Base-by-base conservation (phyloP, 106 monocot species). In the Platanthera zijinensis region DNA sequence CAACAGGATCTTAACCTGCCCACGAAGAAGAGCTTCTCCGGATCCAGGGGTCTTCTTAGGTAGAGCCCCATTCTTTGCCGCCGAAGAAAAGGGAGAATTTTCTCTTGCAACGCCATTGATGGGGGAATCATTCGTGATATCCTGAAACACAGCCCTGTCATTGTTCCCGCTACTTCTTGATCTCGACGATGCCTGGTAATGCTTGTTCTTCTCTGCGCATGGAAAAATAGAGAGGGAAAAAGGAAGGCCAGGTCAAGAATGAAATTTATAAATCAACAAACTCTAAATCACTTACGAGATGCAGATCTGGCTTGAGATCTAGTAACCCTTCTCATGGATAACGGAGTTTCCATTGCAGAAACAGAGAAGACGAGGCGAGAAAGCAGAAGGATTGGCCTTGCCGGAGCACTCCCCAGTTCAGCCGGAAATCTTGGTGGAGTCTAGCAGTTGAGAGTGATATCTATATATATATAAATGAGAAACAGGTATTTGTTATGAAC, bases 111-210 rank as follows among this genome's bases (percentile, higher is more conserved):
- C 81, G 10, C 99, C 99, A 14, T 88, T 83, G 62, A 94, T 88
- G 2, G 94, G 99, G 5, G 99, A 99, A 77, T 94, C 91, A 63
- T 99, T 99, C 21, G 99, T 92, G 80, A 99, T 92, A 88, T 94
- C 94, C 45, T 87, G 64, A 8, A 99, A 85, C 4, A 76, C 85
- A 12, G 86, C 9, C 54, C 78, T 74, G 15, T 83, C 52, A 48
- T 76, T 22, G 32, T 78, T 85, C 50, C 21, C 52, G 11, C 57
- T 70, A 14, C 62, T 74, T 78, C 80, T 90, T 85, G 83, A 69
- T 78, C 69, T 77, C 50, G 85, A 76, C 9, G 50, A 56, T 17
- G 19, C 48, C 30, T 74, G 74, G 61, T 79, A 72, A 73, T 83
- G 84, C 84, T 83, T 84, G 50, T 21, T 76, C 52, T 86, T 91